Evolutionary conservation across 805 yeast species (phyloP).

Genomic region (Priceomyces castillae): DNA sequence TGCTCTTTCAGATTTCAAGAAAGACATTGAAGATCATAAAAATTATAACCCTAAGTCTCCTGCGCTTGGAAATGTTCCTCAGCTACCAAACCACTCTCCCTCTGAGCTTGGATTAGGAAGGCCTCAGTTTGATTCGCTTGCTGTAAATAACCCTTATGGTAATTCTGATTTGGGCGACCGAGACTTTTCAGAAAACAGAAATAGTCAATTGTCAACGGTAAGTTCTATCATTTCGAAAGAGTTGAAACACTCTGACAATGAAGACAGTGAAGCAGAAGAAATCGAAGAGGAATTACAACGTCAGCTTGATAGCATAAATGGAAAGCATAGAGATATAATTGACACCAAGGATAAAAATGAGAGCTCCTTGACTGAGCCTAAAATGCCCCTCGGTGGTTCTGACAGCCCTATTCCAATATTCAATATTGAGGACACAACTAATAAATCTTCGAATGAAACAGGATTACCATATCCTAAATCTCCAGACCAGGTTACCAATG

Average conservation of each 20-base stretch:
- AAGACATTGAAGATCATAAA: slow-evolving; percentile 25
- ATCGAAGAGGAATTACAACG: slow-evolving; percentile 39
- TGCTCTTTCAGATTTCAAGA: slow-evolving; percentile 27
- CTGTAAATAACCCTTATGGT: slow-evolving; percentile 1
- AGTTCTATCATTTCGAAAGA: slow-evolving; percentile 42
- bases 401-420: slow-evolving; percentile 5
- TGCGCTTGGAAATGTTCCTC: slow-evolving; percentile 7
- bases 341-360: neutral
- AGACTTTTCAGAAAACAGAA: slow-evolving; percentile 12
- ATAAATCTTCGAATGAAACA: neutral
- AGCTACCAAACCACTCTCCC: slow-evolving; percentile 13
- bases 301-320: slow-evolving; percentile 26
- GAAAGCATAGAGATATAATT: neutral
- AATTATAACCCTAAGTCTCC: slow-evolving; percentile 7
- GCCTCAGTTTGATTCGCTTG: slow-evolving; percentile 9
- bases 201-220: slow-evolving; percentile 39
- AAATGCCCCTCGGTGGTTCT: neutral
- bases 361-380: neutral
- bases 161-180: neutral
- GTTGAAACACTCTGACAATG: slow-evolving; percentile 20
- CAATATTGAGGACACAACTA: slow-evolving; percentile 4
- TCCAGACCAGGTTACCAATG: slow-evolving; percentile 1
- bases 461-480: slow-evolving; percentile 3
- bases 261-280: slow-evolving; percentile 33
- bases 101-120: slow-evolving; percentile 12